Conservation (phyloP, 140 eudicot genomes). For the Eryngium alpinum region DNA sequence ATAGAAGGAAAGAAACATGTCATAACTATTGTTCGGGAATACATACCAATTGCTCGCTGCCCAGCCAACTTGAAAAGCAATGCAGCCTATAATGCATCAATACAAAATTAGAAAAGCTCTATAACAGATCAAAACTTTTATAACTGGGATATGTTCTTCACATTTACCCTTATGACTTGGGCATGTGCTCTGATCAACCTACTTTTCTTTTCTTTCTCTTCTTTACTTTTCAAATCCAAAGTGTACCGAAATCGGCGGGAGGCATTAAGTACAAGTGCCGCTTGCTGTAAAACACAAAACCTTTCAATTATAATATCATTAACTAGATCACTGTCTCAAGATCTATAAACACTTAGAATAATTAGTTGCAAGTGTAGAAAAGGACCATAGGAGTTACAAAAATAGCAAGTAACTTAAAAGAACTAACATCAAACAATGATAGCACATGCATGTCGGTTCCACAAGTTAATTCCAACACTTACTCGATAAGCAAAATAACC, state of each 20-base stretch:
- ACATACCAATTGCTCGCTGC: slow-evolving; percentile 62
- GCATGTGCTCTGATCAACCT: slow-evolving; percentile 92
- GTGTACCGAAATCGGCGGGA: slow-evolving; percentile 90
- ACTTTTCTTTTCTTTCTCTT: slow-evolving; percentile 60
- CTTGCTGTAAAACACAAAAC: slow-evolving; percentile 53
- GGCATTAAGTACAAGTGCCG: slow-evolving; percentile 95
- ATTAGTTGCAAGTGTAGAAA: neutral
- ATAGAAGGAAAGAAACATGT: neutral
- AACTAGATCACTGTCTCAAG: neutral
- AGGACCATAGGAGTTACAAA: neutral
- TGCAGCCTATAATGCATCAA: slow-evolving; percentile 58
- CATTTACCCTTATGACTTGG: slow-evolving; percentile 81
- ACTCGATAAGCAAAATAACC: neutral
- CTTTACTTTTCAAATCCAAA: slow-evolving; percentile 64
- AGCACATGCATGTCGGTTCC: neutral
- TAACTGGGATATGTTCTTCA: neutral
- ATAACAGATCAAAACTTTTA: neutral
- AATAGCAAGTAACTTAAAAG: neutral
- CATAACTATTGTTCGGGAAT: neutral
- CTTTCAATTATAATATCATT: slow-evolving; percentile 1
- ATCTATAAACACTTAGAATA: neutral
- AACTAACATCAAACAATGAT: neutral
- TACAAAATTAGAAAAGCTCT: slow-evolving; percentile 1
- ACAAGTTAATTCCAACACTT: neutral
- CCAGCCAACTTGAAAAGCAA: slow-evolving; percentile 92